Percentiles rank a stretch among this genome's conserved stretches.
Conservation (phyloP, 495 filamentous ascomycete species). For the Hyaloscypha variabilis region DNA sequence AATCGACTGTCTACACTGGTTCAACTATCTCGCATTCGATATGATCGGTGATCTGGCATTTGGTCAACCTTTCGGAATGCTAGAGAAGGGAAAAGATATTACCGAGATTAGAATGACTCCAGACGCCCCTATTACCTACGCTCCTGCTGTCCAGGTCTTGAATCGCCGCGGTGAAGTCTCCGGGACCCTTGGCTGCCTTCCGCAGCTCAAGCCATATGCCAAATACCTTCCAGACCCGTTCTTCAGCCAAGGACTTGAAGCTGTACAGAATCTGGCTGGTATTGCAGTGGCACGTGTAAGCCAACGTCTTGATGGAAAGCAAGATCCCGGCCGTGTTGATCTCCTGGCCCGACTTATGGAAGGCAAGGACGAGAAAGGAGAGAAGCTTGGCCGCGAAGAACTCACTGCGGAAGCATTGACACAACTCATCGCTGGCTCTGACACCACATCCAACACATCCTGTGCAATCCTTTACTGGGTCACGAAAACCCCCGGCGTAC, state of each 20-base stretch:
- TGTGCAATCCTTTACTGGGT: conserved; percentile 85
- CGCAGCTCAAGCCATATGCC: conserved; percentile 63
- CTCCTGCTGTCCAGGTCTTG: conserved; percentile 70
- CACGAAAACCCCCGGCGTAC: conserved; percentile 68
- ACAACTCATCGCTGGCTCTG: conserved; percentile 87
- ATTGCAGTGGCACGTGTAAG: conserved; percentile 83
- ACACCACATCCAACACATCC: conserved; percentile 88
- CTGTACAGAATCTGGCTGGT: conserved; percentile 68
- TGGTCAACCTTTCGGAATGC: conserved; percentile 61
- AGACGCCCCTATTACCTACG: conserved; percentile 54
- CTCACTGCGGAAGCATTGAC: conserved; percentile 88
- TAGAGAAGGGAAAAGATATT: conserved; percentile 61
- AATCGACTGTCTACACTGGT: conserved; percentile 86
- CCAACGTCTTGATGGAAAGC: conserved; percentile 68
- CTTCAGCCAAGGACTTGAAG: conserved; percentile 62
- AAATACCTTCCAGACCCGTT: conserved; percentile 70
- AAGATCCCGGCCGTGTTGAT: conserved; percentile 66
- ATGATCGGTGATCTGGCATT: conserved; percentile 81
- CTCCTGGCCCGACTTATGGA: conserved; percentile 85
- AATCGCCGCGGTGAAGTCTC: conserved; percentile 72
- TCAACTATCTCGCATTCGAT: conserved; percentile 93
- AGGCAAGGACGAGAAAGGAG: conserved; percentile 78
- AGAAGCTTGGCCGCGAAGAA: conserved; percentile 73
- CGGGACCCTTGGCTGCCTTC: conserved; percentile 63
- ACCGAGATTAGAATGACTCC: conserved; percentile 57